phyloP scores from a whole-genome alignment of 108 stramenopile species.

The Schizochytrium sp. region DNA sequence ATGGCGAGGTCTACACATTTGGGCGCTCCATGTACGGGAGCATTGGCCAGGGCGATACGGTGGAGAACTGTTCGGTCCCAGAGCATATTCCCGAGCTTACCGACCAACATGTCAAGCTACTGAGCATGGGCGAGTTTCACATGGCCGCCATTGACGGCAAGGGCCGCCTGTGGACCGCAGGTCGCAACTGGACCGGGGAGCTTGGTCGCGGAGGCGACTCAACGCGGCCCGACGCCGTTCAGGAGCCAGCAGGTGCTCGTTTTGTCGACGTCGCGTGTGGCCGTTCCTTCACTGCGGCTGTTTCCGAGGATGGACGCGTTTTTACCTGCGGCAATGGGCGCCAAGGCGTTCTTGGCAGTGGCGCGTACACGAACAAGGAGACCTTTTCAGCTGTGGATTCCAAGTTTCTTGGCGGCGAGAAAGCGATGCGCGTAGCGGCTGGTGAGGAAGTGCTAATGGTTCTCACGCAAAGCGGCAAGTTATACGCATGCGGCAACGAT shows the following conservation, averaged over 20 bases:
- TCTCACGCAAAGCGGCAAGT: background rate
- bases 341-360: background rate
- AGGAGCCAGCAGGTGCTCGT: background rate
- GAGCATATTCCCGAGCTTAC: background rate
- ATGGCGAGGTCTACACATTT: background rate
- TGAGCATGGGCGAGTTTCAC: background rate
- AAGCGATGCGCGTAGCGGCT: background rate
- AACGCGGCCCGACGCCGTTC: background rate
- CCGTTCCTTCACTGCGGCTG: background rate
- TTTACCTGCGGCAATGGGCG: background rate
- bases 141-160: background rate
- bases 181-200: constrained; percentile 8
- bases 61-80: background rate
- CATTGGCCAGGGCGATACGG: background rate
- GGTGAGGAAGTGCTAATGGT: background rate
- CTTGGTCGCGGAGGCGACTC: background rate
- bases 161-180: constrained; percentile 10
- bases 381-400: background rate
- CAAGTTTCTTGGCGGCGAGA: background rate
- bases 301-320: background rate
- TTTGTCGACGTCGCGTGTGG: constrained; percentile 4
- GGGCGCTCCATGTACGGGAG: background rate
- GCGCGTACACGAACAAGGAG: background rate
- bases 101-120: background rate
- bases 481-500: background rate